Evolutionary conservation across 2,329 filamentous ascomycete species (phyloP).

Genomic region (Chrysosporium queenslandicum): DNA sequence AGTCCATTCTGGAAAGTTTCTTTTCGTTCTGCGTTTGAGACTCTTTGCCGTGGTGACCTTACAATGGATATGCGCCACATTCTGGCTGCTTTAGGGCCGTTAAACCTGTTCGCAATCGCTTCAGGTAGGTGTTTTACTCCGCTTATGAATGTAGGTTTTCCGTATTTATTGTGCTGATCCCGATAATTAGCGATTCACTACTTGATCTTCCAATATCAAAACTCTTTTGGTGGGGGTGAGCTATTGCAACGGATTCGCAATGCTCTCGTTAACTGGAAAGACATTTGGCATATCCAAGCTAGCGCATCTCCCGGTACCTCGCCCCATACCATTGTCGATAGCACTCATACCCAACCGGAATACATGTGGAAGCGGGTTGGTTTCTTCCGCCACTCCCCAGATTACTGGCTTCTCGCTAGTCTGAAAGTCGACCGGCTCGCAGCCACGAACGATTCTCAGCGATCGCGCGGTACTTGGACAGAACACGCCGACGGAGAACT

Average conservation of each 20-base stretch:
- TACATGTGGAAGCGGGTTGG: constrained; percentile 6
- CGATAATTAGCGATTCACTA: not conserved
- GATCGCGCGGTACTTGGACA: not conserved
- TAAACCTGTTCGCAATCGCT: constrained; percentile 1
- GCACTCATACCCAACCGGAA: not conserved
- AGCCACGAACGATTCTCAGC: not conserved
- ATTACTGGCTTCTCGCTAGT: constrained; percentile 4
- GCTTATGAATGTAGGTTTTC: not conserved
- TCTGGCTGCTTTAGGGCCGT: not conserved
- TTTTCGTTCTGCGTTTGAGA: constrained; percentile 3
- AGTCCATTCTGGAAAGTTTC: constrained; percentile 4
- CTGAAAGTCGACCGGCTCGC: not conserved
- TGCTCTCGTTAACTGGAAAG: not conserved
- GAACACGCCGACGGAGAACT: not conserved
- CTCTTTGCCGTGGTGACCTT: constrained; percentile 1
- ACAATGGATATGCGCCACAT: constrained; percentile 1
- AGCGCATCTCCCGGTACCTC: not conserved
- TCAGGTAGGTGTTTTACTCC: not conserved
- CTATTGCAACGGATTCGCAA: constrained; percentile 1
- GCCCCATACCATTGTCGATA: not conserved
- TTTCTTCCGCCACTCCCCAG: constrained; percentile 1
- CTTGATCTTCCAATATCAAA: not conserved
- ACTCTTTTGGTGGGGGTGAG: not conserved
- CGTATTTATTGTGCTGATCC: not conserved
- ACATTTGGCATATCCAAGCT: constrained; percentile 5